A percentile compares a stretch with the other conserved stretches of the same genome.
Evolutionary conservation across 75 land plant genomes (phyloP).

Genomic region (Pseudotsuga menziesii): DNA sequence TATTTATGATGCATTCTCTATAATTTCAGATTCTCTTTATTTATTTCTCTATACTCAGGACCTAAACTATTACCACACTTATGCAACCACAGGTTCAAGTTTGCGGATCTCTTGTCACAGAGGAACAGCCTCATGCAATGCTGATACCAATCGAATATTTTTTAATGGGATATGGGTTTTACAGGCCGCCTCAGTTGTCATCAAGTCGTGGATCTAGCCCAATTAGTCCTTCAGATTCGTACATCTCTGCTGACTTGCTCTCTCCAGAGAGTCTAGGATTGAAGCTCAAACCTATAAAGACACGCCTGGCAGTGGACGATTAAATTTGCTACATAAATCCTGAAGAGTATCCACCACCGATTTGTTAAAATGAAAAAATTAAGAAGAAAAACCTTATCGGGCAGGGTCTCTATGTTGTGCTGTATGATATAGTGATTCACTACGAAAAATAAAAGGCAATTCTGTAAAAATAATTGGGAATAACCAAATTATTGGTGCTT

Average conservation of each 20-base stretch:
- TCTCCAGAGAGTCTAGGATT: conserved; percentile 74
- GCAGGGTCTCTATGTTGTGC: too few relatives aligned
- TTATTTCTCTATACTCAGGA: not conserved
- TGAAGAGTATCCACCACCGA: not conserved
- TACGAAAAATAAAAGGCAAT: not conserved
- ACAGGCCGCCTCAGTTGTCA: conserved; percentile 17
- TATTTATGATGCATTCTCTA: not conserved
- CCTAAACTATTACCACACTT: not conserved
- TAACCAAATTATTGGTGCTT: not conserved
- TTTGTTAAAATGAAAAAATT: not conserved
- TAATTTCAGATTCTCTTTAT: not conserved
- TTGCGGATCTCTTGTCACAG: conserved; percentile 87
- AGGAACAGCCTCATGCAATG: conserved; percentile 92
- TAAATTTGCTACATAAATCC: not conserved
- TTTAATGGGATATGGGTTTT: conserved; percentile 75
- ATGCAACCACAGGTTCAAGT: conserved; percentile 63
- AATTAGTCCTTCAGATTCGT: conserved; percentile 37
- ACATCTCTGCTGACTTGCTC: conserved; percentile 60
- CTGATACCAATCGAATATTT: conserved; percentile 79
- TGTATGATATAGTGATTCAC: conserved; percentile 1
- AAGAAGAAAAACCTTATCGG: not conserved
- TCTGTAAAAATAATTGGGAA: conserved; percentile 5
- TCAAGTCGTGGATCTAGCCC: conserved; percentile 45
- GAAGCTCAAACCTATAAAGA: conserved; percentile 71
- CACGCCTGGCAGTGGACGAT: conserved; percentile 15